These are phyloP conservation scores for Alternaria burnsii DNA, from an alignment of 2,329 filamentous ascomycete species.

Conservation along the genomic window DNA sequence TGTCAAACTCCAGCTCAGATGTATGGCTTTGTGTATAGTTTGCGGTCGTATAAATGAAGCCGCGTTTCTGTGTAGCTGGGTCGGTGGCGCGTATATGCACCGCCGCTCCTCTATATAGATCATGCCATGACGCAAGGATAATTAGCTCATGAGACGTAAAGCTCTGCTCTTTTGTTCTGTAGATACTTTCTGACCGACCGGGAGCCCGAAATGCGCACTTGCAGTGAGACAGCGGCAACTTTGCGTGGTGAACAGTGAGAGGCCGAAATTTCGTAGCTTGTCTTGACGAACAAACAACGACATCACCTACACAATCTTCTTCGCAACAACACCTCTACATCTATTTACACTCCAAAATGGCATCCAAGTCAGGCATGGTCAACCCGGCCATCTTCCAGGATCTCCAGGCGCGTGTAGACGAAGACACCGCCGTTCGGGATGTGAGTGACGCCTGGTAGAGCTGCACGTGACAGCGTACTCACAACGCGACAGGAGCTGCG, in stretches of 20 bases:
- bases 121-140: background rate
- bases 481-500: constrained; percentile 68
- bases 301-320: background rate
- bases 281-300: background rate
- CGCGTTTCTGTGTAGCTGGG: background rate
- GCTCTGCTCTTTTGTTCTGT: background rate
- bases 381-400: constrained; percentile 86
- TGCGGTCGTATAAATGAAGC: background rate
- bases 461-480: constrained; percentile 42
- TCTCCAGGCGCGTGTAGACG: constrained; percentile 88
- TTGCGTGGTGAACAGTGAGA: background rate
- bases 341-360: constrained; percentile 28
- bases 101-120: background rate
- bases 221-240: background rate
- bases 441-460: constrained; percentile 50
- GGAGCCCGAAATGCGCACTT: background rate
- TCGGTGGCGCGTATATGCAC: background rate
- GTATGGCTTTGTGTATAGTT: background rate
- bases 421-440: constrained; percentile 83
- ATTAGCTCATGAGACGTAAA: background rate
- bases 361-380: constrained; percentile 63
- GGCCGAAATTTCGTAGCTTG: constrained; percentile 2
- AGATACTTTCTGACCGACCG: background rate
- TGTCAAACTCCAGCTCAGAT: too few species aligned
- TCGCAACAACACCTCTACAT: background rate